phyloP scores from a whole-genome alignment of 305 asterid genomes.

The Fraxinus floribunda region DNA sequence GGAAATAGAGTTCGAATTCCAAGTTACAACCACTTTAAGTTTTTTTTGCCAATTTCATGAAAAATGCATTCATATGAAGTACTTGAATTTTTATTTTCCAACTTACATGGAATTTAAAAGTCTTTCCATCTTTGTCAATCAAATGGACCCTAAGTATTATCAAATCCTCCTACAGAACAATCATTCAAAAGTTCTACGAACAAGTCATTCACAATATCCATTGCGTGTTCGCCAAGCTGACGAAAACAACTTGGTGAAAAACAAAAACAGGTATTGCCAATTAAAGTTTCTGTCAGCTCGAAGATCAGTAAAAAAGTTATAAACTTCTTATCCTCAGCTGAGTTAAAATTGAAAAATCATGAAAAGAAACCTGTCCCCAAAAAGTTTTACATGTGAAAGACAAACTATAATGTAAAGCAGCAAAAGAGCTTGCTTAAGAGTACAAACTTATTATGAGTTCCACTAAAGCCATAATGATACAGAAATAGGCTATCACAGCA shows the following conservation, averaged over 20 bases:
- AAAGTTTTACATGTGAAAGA: neutral
- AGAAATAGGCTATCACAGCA: neutral
- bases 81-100: too few relatives aligned
- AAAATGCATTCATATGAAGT: too few relatives aligned
- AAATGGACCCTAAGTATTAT: neutral
- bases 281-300: neutral
- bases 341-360: neutral
- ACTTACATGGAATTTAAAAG: too few relatives aligned
- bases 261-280: neutral
- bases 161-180: neutral
- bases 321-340: neutral
- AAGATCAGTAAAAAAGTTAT: neutral
- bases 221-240: neutral
- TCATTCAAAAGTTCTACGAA: neutral
- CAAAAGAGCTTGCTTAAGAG: neutral
- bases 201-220: neutral
- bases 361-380: neutral
- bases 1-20: too few relatives aligned
- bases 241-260: neutral
- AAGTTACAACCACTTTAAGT: too few relatives aligned
- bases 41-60: too few relatives aligned
- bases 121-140: too few relatives aligned
- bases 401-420: constrained; percentile 8
- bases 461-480: neutral
- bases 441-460: neutral